Conservation (phyloP, 306 rosid species). For the Fagus crenata region DNA sequence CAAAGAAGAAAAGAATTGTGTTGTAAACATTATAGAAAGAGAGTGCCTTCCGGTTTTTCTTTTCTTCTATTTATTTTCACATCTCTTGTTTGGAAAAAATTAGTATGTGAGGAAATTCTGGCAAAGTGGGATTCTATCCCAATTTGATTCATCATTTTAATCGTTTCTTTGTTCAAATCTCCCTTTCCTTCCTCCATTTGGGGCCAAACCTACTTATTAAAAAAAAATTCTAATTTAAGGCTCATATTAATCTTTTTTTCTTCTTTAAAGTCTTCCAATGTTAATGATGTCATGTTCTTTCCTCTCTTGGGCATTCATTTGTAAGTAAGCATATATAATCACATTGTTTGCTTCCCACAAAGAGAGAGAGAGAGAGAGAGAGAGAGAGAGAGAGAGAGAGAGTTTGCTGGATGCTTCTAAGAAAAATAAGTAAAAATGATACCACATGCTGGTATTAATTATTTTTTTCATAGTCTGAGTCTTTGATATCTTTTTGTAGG, state of each 20-base stretch:
- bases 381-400: background rate
- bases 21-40: background rate
- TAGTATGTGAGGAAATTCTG: background rate
- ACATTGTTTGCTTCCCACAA: background rate
- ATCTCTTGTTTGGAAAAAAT: background rate
- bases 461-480: constrained; percentile 11
- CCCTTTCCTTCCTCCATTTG: no score
- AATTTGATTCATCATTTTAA: background rate
- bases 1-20: background rate
- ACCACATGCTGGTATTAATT: background rate
- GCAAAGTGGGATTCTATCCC: background rate
- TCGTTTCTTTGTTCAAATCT: background rate
- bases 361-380: background rate
- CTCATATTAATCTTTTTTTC: background rate
- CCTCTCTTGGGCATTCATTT: background rate
- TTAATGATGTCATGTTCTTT: background rate
- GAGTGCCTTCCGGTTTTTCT: background rate
- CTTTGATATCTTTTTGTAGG: constrained; percentile 47
- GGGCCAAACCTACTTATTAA: no score
- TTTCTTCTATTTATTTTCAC: background rate
- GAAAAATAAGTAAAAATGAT: background rate
- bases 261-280: background rate
- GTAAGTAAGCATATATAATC: background rate
- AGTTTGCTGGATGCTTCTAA: background rate
- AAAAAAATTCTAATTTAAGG: background rate